Percentiles rank a stretch among this genome's conserved stretches.
These are phyloP conservation scores for Senna siamea DNA, from an alignment of 306 rosid species.

Conservation along the genomic window DNA sequence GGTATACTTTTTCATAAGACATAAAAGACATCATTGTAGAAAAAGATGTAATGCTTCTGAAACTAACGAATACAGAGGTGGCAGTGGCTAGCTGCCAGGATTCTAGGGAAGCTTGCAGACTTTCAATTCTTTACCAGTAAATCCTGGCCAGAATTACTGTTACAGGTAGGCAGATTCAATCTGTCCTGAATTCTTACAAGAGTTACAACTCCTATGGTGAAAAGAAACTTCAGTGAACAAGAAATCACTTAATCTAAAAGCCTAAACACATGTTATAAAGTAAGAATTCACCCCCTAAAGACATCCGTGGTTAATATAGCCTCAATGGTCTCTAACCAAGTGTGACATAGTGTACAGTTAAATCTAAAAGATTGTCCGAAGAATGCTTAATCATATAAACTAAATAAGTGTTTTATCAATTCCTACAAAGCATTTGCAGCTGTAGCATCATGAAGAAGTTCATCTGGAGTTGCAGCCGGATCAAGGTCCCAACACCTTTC, in stretches of 20 bases:
- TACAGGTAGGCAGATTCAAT: conserved; percentile 41
- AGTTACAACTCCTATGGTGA: conserved; percentile 34
- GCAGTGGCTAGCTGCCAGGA: not conserved
- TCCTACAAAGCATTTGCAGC: conserved; percentile 47
- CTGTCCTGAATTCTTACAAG: conserved; percentile 41
- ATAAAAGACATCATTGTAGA: not conserved
- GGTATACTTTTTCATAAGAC: not conserved
- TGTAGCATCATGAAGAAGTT: conserved; percentile 74
- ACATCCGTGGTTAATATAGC: conserved; percentile 54
- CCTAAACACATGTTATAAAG: conserved; percentile 51
- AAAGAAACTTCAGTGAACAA: conserved; percentile 45
- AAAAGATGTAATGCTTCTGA: not conserved
- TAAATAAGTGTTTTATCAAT: conserved; percentile 45
- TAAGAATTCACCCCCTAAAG: conserved; percentile 65
- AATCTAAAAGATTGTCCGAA: conserved; percentile 66
- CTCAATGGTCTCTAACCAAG: conserved; percentile 64
- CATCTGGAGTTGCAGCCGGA: conserved; percentile 98
- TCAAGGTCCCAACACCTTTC: conserved; percentile 93
- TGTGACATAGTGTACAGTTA: conserved; percentile 87
- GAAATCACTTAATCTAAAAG: conserved; percentile 50
- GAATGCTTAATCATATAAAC: conserved; percentile 52
- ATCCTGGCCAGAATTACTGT: conserved; percentile 38
- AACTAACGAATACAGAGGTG: not conserved
- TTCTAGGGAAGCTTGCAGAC: conserved; percentile 19
- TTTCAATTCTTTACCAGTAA: conserved; percentile 41